Evolutionary conservation across 139 green algal genomes (phyloP).

Genomic region (Bryopsis sp.): DNA sequence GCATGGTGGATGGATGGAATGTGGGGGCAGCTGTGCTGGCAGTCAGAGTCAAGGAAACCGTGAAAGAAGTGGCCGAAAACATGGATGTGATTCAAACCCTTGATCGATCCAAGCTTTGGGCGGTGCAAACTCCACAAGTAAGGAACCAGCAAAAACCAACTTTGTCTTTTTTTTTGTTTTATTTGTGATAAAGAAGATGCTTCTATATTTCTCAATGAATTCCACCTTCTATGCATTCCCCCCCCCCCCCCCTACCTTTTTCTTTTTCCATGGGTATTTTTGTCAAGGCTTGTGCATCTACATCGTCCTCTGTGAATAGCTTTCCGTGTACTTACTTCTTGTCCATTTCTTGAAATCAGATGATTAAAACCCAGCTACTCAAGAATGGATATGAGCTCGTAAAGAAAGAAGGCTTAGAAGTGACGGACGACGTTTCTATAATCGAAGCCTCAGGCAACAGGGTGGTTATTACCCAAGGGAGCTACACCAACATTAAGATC

Average conservation of each 20-base stretch:
- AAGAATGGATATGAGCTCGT: slow-evolving; percentile 76
- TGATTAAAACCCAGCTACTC: slow-evolving; percentile 76
- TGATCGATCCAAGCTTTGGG: slow-evolving; percentile 79
- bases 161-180: too few relatives aligned
- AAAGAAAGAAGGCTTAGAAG: slow-evolving; percentile 59
- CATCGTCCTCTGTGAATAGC: background rate
- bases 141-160: too few relatives aligned
- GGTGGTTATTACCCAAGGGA: slow-evolving; percentile 81
- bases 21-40: slow-evolving; percentile 90
- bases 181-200: too few relatives aligned
- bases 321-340: slow-evolving; percentile 6
- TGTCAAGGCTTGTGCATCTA: too few relatives aligned
- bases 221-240: background rate
- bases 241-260: background rate
- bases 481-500: slow-evolving; percentile 98
- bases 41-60: slow-evolving; percentile 91
- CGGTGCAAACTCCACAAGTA: slow-evolving; percentile 95
- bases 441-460: slow-evolving; percentile 88
- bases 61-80: slow-evolving; percentile 79
- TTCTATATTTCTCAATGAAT: slow-evolving; percentile 12
- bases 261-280: background rate
- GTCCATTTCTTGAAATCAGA: slow-evolving; percentile 42
- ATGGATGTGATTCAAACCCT: slow-evolving; percentile 79
- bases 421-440: slow-evolving; percentile 98
- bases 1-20: slow-evolving; percentile 26